These are phyloP conservation scores for Candida vartiovaarae DNA, from an alignment of 805 yeast species.

Conservation along the genomic window DNA sequence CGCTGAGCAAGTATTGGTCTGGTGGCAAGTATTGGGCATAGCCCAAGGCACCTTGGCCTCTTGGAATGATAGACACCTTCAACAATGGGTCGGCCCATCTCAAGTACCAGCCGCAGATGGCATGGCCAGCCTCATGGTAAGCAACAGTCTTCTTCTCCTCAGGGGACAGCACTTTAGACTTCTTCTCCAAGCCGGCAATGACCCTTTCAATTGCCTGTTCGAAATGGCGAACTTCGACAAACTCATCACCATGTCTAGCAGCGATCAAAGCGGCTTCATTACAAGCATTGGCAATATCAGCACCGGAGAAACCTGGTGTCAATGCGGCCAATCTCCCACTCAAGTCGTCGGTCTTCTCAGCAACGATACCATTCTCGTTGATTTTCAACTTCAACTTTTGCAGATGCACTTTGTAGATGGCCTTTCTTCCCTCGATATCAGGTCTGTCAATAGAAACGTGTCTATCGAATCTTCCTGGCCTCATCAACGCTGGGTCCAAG, in stretches of 20 bases:
- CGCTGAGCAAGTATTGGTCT: constrained; percentile 72
- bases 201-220: constrained; percentile 93
- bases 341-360: constrained; percentile 45
- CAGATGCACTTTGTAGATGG: constrained; percentile 77
- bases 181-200: constrained; percentile 88
- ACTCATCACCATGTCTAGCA: constrained; percentile 63
- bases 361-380: constrained; percentile 33
- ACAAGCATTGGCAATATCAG: constrained; percentile 92
- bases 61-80: constrained; percentile 90
- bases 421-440: constrained; percentile 83
- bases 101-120: constrained; percentile 91
- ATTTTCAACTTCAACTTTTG: constrained; percentile 44
- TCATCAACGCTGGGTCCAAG: constrained; percentile 78
- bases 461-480: constrained; percentile 95
- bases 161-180: constrained; percentile 67
- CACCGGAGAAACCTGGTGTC: constrained; percentile 95
- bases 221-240: constrained; percentile 65
- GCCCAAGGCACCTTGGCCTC: constrained; percentile 94
- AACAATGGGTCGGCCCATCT: constrained; percentile 84
- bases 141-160: constrained; percentile 85
- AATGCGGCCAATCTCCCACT: constrained; percentile 83
- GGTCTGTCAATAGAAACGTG: constrained; percentile 84
- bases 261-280: constrained; percentile 94
- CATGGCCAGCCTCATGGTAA: constrained; percentile 96
- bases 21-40: constrained; percentile 93